phyloP scores from a whole-genome alignment of 495 filamentous ascomycete species.

The Margaritispora aquatica region DNA sequence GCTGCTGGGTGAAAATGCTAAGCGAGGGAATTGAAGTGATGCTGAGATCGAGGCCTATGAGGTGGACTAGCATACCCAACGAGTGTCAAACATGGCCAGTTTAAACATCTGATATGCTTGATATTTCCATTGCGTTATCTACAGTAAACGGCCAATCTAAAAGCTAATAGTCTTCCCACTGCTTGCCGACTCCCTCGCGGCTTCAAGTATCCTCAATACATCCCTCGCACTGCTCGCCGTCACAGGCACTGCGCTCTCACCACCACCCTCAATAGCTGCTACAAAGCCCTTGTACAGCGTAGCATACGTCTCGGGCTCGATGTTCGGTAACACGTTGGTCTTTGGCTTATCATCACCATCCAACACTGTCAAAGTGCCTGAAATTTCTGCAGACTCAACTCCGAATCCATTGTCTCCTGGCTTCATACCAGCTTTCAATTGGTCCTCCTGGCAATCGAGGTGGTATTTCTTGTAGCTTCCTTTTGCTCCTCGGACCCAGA shows the following conservation, averaged over 20 bases:
- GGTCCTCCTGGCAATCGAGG: conserved; percentile 77
- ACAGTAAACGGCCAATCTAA: not conserved
- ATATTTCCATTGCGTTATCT: no score
- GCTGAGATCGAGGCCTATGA: no score
- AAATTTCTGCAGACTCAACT: conserved; percentile 44
- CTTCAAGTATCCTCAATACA: conserved; percentile 70
- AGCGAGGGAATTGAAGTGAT: no score
- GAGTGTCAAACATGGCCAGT: no score
- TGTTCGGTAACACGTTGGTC: conserved; percentile 47
- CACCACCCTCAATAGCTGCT: conserved; percentile 53
- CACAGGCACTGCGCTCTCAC: conserved; percentile 58
- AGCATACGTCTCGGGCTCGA: conserved; percentile 63
- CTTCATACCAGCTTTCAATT: conserved; percentile 62
- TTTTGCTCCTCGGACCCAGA: conserved; percentile 74
- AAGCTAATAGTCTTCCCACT: conserved; percentile 50
- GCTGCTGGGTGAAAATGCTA: no score
- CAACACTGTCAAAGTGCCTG: conserved; percentile 36
- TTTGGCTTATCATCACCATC: conserved; percentile 30
- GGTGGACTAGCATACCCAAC: no score
- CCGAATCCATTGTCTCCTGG: conserved; percentile 63
- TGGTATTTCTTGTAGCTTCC: conserved; percentile 77
- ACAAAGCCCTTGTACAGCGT: conserved; percentile 68
- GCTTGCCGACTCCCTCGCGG: conserved; percentile 59
- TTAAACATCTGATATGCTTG: no score
- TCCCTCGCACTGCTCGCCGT: conserved; percentile 63